Conservation (phyloP, 2,329 filamentous ascomycete genomes). For the Hirsutella thompsonii region DNA sequence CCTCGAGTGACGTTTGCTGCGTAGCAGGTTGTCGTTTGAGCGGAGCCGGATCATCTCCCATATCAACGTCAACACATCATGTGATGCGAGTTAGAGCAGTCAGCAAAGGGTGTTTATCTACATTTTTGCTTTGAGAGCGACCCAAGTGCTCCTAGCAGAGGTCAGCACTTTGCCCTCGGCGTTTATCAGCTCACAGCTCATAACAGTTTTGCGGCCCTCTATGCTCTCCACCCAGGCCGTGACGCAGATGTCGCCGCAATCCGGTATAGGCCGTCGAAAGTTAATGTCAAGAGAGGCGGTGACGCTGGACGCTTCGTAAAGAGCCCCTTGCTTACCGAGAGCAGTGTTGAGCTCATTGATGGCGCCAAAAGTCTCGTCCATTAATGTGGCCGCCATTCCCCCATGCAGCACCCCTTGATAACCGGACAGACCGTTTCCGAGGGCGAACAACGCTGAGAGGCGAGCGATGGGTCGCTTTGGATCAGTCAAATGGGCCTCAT, state of each 20-base stretch:
- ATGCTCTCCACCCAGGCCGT: slow-evolving; percentile 17
- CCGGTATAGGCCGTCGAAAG: slow-evolving; percentile 18
- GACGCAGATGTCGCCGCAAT: slow-evolving; percentile 16
- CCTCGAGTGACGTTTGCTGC: too few species aligned
- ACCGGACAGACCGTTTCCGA: slow-evolving; percentile 20
- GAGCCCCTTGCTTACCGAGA: slow-evolving; percentile 15
- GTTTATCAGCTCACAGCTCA: slow-evolving; percentile 17
- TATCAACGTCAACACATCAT: too few species aligned
- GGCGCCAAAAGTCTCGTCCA: slow-evolving; percentile 23
- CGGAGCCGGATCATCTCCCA: too few species aligned
- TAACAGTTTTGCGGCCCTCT: slow-evolving; percentile 19
- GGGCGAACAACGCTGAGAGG: slow-evolving; percentile 16
- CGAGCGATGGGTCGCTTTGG: slow-evolving; percentile 13
- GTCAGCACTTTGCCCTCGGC: slow-evolving; percentile 16
- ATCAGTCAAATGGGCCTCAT: slow-evolving; percentile 11
- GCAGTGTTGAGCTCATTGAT: slow-evolving; percentile 22
- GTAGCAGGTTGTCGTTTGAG: too few species aligned
- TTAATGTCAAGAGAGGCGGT: slow-evolving; percentile 22
- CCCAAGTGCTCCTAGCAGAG: slow-evolving; percentile 18
- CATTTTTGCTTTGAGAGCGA: slow-evolving; percentile 17
- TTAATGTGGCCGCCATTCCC: slow-evolving; percentile 19
- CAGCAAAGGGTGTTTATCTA: slow-evolving; percentile 4
- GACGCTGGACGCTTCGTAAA: slow-evolving; percentile 16
- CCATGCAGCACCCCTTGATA: slow-evolving; percentile 21
- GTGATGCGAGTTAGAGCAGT: too few species aligned